A percentile compares a stretch with the other conserved stretches of the same genome.
Conservation (phyloP, 2,329 filamentous ascomycete species). For the Fusarium torreyae region DNA sequence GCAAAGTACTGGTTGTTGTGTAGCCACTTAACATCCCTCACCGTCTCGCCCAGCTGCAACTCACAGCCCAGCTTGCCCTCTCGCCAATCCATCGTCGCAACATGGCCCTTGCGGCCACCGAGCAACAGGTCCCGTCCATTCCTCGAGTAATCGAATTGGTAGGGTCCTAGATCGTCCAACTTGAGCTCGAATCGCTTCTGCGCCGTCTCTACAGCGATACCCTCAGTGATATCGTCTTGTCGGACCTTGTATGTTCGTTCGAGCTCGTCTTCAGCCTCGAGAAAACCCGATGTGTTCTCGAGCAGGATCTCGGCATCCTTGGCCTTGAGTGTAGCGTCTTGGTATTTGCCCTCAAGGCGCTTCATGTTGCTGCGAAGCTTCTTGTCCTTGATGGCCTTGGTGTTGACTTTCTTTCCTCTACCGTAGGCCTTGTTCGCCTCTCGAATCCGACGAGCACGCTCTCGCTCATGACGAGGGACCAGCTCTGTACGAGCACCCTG, state of each 20-base stretch:
- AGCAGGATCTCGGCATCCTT: conserved; percentile 97
- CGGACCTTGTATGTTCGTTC: conserved; percentile 94
- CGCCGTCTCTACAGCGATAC: conserved; percentile 85
- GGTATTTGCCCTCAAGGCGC: conserved; percentile 84
- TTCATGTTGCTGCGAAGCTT: conserved; percentile 88
- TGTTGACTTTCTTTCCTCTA: conserved; percentile 81
- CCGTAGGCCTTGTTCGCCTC: conserved; percentile 85
- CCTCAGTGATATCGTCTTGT: conserved; percentile 85
- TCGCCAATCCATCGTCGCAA: conserved; percentile 97
- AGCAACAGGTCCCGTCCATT: conserved; percentile 90
- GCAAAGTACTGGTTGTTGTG: conserved; percentile 97
- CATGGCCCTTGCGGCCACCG: conserved; percentile 91
- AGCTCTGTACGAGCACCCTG: conserved; percentile 67
- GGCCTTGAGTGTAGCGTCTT: conserved; percentile 84
- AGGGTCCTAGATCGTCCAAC: conserved; percentile 86
- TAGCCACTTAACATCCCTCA: conserved; percentile 91
- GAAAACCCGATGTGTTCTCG: conserved; percentile 86
- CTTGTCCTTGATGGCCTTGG: conserved; percentile 85
- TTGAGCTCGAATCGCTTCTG: conserved; percentile 95
- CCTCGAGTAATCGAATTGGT: conserved; percentile 88
- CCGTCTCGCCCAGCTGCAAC: conserved; percentile 89
- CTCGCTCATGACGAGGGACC: conserved; percentile 65
- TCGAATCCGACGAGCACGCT: conserved; percentile 67
- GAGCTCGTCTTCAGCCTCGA: conserved; percentile 89
- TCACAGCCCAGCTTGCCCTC: conserved; percentile 93